A percentile compares a stretch with the other conserved stretches of the same genome.
Conservation (phyloP, 148 eudicot genomes). For the Selenicereus undatus region DNA sequence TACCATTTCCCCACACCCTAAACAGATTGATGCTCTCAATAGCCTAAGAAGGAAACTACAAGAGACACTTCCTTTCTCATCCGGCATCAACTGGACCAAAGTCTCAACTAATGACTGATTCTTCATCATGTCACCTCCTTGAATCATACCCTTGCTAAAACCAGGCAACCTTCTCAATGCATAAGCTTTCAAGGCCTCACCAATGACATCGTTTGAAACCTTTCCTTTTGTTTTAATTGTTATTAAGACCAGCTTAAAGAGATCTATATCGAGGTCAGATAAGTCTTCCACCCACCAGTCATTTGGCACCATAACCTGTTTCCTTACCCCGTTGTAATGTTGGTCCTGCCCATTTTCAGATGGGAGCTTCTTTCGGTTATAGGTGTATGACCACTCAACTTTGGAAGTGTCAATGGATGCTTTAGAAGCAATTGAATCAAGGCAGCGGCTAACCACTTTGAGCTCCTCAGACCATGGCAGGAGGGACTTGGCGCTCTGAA, state of each 20-base stretch:
- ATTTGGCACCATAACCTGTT: slow-evolving; percentile 58
- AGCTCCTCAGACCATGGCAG: slow-evolving; percentile 80
- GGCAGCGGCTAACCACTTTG: slow-evolving; percentile 65
- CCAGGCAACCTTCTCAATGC: slow-evolving; percentile 60
- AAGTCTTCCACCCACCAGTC: slow-evolving; percentile 99
- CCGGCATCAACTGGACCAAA: slow-evolving; percentile 50
- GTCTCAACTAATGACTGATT: slow-evolving; percentile 55
- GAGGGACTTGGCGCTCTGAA: slow-evolving; percentile 66
- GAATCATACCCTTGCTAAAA: slow-evolving; percentile 49
- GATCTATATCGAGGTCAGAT: slow-evolving; percentile 71
- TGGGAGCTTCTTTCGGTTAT: slow-evolving; percentile 58
- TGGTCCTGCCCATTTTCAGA: slow-evolving; percentile 59
- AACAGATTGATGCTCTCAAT: slow-evolving; percentile 45
- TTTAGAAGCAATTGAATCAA: slow-evolving; percentile 74
- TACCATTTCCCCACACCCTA: slow-evolving; percentile 62
- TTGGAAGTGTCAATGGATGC: slow-evolving; percentile 65
- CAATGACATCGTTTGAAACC: slow-evolving; percentile 50
- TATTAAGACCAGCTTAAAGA: slow-evolving; percentile 58
- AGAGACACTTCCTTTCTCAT: slow-evolving; percentile 50
- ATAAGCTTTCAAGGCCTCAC: slow-evolving; percentile 75
- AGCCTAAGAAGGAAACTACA: slow-evolving; percentile 69
- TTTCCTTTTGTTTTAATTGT: slow-evolving; percentile 56
- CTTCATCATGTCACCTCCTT: slow-evolving; percentile 50
- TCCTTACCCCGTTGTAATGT: slow-evolving; percentile 59
- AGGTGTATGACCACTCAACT: slow-evolving; percentile 96